phyloP scores from a whole-genome alignment of 345 rosid genomes.

The Pistacia atlantica region DNA sequence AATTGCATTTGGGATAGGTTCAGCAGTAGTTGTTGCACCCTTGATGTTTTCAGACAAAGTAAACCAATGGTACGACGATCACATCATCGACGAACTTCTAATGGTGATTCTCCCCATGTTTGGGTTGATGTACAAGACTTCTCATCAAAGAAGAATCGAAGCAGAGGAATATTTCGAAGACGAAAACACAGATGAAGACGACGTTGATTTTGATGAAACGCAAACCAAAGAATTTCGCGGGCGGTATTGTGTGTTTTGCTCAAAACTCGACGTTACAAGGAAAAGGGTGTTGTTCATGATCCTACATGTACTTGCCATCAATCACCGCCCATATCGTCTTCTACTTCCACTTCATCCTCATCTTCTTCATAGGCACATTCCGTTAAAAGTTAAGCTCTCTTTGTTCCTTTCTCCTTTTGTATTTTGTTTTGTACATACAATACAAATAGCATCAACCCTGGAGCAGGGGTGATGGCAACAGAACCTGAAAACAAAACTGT shows the following conservation, averaged over 20 bases:
- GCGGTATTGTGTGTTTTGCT: slow-evolving; percentile 62
- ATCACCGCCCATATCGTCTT: slow-evolving; percentile 42
- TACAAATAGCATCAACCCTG: slow-evolving; percentile 20
- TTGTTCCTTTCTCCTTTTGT: not conserved
- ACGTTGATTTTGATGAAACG: slow-evolving; percentile 6
- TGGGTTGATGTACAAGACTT: slow-evolving; percentile 44
- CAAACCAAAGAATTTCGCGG: slow-evolving; percentile 27
- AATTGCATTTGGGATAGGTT: slow-evolving; percentile 54
- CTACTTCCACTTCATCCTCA: slow-evolving; percentile 35
- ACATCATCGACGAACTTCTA: slow-evolving; percentile 44
- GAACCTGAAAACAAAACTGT: slow-evolving; percentile 1
- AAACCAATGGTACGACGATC: slow-evolving; percentile 28
- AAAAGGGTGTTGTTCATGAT: slow-evolving; percentile 51
- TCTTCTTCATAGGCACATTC: slow-evolving; percentile 30
- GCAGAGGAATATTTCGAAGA: slow-evolving; percentile 29
- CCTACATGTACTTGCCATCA: slow-evolving; percentile 44
- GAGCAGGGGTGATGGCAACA: slow-evolving; percentile 9
- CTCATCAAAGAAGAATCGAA: slow-evolving; percentile 27
- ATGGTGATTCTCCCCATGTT: slow-evolving; percentile 41
- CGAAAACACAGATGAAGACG: slow-evolving; percentile 15
- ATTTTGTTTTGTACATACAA: slow-evolving; percentile 29
- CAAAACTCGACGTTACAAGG: slow-evolving; percentile 52
- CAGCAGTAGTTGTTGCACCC: slow-evolving; percentile 46
- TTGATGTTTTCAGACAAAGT: slow-evolving; percentile 35
- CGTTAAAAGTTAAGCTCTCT: slow-evolving; percentile 6